phyloP scores from a whole-genome alignment of 2,329 filamentous ascomycete species.

The Rhinocladiella similis region DNA sequence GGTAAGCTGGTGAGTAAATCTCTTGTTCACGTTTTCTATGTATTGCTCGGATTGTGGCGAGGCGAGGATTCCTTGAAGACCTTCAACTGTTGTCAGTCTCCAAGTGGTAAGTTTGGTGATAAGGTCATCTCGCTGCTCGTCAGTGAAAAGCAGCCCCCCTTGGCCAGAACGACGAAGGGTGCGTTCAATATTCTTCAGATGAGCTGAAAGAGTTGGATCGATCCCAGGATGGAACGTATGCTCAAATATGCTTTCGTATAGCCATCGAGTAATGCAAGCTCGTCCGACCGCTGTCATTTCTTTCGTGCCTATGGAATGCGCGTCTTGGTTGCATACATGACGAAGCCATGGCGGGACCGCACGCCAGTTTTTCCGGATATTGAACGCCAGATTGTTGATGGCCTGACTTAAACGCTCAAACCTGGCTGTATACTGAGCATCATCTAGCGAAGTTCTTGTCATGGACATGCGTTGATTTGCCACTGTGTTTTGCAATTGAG shows the following conservation, averaged over 20 bases:
- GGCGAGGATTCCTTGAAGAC: constrained; percentile 70
- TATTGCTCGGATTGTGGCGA: constrained; percentile 66
- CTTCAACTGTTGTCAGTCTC: constrained; percentile 91
- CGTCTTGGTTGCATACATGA: constrained; percentile 78
- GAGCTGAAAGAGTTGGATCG: constrained; percentile 70
- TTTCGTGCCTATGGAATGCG: constrained; percentile 82
- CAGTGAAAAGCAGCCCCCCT: constrained; percentile 17
- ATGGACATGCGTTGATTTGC: constrained; percentile 94
- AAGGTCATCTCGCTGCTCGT: constrained; percentile 72
- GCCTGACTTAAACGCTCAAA: constrained; percentile 91
- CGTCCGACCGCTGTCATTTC: constrained; percentile 97
- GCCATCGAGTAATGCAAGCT: constrained; percentile 83
- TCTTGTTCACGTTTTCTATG: constrained; percentile 67
- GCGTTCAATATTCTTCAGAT: constrained; percentile 82
- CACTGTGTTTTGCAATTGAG: constrained; percentile 94
- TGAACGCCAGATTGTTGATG: constrained; percentile 92
- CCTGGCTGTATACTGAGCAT: constrained; percentile 86
- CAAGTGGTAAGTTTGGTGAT: constrained; percentile 86
- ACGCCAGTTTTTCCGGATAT: constrained; percentile 93
- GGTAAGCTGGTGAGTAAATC: constrained; percentile 67
- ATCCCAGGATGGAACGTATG: constrained; percentile 89
- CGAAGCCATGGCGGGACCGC: constrained; percentile 77
- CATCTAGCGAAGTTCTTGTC: constrained; percentile 90
- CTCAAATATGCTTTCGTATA: constrained; percentile 88
- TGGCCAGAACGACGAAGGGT: constrained; percentile 66